phyloP scores from a whole-genome alignment of 2,329 filamentous ascomycete genomes.

The Colletotrichum sp. region DNA sequence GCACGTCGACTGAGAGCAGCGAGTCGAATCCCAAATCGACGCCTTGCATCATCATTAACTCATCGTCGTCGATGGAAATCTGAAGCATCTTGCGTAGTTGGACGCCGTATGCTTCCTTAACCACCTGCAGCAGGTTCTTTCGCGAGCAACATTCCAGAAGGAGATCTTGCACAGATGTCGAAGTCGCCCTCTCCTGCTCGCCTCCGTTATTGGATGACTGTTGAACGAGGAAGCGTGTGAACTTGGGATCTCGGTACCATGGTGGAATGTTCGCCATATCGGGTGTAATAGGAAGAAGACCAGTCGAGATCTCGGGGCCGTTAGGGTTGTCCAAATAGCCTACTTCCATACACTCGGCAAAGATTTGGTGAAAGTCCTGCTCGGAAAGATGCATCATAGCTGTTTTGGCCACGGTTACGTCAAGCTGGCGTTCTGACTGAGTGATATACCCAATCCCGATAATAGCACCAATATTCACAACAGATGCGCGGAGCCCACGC shows the following conservation, averaged over 20 bases:
- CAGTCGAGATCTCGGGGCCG: neutral
- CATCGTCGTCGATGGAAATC: conserved; percentile 7
- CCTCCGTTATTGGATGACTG: neutral
- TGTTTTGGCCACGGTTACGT: neutral
- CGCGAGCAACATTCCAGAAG: neutral
- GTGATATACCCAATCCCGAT: conserved; percentile 46
- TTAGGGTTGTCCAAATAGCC: conserved; percentile 26
- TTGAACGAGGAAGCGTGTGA: neutral
- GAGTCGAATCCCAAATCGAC: conserved; percentile 29
- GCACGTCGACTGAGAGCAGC: conserved; percentile 35
- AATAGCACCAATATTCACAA: conserved; percentile 41
- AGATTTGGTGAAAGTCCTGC: conserved; percentile 42
- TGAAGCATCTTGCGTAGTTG: conserved; percentile 21
- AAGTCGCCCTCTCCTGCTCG: neutral
- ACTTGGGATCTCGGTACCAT: neutral
- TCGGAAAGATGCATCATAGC: conserved; percentile 16
- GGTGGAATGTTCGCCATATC: neutral
- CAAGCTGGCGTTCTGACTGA: conserved; percentile 9
- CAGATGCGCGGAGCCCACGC: conserved; percentile 40
- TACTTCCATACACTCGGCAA: conserved; percentile 44
- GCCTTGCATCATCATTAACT: neutral
- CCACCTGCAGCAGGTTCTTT: neutral
- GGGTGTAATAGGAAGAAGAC: neutral
- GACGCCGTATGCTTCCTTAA: neutral
- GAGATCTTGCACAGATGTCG: neutral